phyloP scores from a whole-genome alignment of 345 rosid genomes.

The Adansonia digitata region DNA sequence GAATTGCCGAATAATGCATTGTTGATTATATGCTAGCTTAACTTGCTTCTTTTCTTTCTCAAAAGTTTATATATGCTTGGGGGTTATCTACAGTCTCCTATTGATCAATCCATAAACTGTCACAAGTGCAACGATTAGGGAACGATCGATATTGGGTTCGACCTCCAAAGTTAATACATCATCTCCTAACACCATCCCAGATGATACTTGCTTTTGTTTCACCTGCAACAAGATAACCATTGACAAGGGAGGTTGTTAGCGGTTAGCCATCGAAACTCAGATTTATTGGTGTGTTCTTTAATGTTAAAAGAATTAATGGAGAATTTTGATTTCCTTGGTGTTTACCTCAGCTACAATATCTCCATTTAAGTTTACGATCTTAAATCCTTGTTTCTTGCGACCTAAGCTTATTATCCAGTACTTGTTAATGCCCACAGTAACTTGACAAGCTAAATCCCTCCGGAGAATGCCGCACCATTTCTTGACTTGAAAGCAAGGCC shows the following conservation, averaged over 20 bases:
- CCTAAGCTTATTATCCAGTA: slow-evolving; percentile 21
- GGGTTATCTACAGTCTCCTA: slow-evolving; percentile 11
- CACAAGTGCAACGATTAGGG: slow-evolving; percentile 44
- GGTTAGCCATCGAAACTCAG: neutral
- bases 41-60: neutral
- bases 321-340: too few species aligned
- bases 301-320: too few species aligned
- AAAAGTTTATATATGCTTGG: neutral
- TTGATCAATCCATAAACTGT: slow-evolving; percentile 39
- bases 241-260: neutral
- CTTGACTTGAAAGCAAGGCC: slow-evolving; percentile 34
- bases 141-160: slow-evolving; percentile 50
- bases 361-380: slow-evolving; percentile 33
- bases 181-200: slow-evolving; percentile 44
- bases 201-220: slow-evolving; percentile 37
- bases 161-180: slow-evolving; percentile 52
- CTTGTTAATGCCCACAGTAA: slow-evolving; percentile 15
- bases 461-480: slow-evolving; percentile 23
- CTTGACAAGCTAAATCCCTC: slow-evolving; percentile 20
- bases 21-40: neutral
- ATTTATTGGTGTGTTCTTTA: neutral
- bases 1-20: neutral
- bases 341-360: slow-evolving; percentile 39
- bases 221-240: slow-evolving; percentile 18
- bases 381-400: slow-evolving; percentile 17